Base-by-base conservation (phyloP, 371 early-diverging fungal species). In the Polyrhizophydium stewartii region DNA sequence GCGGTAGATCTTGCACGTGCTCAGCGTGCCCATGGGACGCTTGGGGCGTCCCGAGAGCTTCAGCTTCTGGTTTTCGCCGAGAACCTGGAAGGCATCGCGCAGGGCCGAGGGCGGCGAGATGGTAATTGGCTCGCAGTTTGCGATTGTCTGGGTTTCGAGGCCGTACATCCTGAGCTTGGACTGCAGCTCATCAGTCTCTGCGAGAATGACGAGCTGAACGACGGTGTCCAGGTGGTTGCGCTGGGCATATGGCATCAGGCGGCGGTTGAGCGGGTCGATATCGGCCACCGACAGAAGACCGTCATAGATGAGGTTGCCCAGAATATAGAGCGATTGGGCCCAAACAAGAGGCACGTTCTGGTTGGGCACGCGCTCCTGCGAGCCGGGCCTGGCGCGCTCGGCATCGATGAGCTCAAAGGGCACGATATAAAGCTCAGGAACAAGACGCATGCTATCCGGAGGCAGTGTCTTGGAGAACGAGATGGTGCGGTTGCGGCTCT, bases 271-370 rank as follows among this genome's bases (percentile, higher is more conserved):
- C n/a, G 94, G 94, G 69, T 94, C 94, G 27, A 94, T 55, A 60
- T 94, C 93, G 13, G 90, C 86, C 1, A 87, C 83, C 9, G 86
- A 83, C 50, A 94, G 66, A 6, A 91, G 70, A 43, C 87, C 83
- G 52, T 94, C 92, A 43, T 85, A 74, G n/a, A 94, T 82, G 58
- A 94, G 68, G 45, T 80, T 77, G 22, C 92, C 92, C 31, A 92
- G 81, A 45, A 90, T 82, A 64, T 87, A 91, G 16, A 94, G 81
- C 1, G 89, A 89, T 56, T 92, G 88, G 6, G 94, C 91, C 94
- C 94, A 94, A 0, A 92, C 94, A 24, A 94, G 74, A 1, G 94
- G 94, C 0, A 92, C 78, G 64, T 94, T 94, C 62, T 92, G 92
- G 62, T 91, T 91, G 6, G 94, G 88, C 27, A 87, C 68, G 46